Base-by-base conservation (phyloP, 192 early-diverging fungal species). In the Coemansia sp. region DNA sequence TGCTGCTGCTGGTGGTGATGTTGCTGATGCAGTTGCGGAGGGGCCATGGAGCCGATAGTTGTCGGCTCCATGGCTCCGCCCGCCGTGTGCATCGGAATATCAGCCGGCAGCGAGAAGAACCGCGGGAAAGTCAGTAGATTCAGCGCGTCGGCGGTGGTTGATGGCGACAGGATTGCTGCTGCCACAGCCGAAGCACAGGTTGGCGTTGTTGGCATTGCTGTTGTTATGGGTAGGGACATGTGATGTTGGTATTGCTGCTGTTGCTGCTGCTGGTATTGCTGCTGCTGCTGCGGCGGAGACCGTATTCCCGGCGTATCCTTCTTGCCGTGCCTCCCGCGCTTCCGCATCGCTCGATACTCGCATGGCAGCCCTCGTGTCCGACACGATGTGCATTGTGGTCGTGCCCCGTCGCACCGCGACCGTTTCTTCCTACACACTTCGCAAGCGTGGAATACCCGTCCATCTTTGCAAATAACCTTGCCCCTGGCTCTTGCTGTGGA, bases 341-440 rank as follows among this genome's bases (percentile, higher is more conserved):
- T 82, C 61, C 79, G 74, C 79, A 82, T 82, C 42, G 79, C 79
- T 39, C 67, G 63, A 68, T 82, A 82, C 59, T 82, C 71, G 71
- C 79, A 82, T 49, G 65, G 65, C 8, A 82, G 58, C 15, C 79
- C 79, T 10, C 79, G 71, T 6, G 65, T 72, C 41, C 54, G 43
- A 13, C 79, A 82, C 16, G 79, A 73, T 32, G 74, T 82, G 63
- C 79, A 82, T 65, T 76, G 52, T 6, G 79, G 79, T 48, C 55
- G 46, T 32, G 43, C 56, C 0, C 79, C 79, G 54, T 82, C 79
- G 46, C 79, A 82, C 4, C 79, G 67, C 2, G 74, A 82, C 67
- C 79, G 46, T 10, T 74, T 58, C 43, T 73, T 82, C 43, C 79
- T 74, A 37, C 79, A 82, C 39, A 82, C 65, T 18, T 82, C 79